phyloP scores from a whole-genome alignment of 768 basidiomycete species.

The Lyophyllum decastes region DNA sequence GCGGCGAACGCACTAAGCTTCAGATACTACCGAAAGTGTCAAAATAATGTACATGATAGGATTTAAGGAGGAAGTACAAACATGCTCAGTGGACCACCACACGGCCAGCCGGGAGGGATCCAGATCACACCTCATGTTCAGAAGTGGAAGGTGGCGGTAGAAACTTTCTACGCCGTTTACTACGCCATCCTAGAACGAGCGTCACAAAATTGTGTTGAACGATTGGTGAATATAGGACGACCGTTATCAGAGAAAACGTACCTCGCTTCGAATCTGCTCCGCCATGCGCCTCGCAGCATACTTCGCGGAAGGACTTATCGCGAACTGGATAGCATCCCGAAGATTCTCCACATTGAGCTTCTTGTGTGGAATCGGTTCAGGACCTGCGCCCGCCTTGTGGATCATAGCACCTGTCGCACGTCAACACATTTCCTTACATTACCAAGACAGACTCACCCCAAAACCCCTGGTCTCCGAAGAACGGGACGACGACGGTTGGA shows the following conservation, averaged over 20 bases:
- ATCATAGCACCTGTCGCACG: slow-evolving; percentile 56
- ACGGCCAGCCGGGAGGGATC: slow-evolving; percentile 50
- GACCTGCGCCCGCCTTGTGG: slow-evolving; percentile 60
- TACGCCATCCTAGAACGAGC: slow-evolving; percentile 43
- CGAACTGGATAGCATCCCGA: slow-evolving; percentile 52
- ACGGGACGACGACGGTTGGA: slow-evolving; percentile 64
- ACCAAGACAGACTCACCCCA: slow-evolving; percentile 38
- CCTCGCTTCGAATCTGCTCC: slow-evolving; percentile 51
- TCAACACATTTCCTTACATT: slow-evolving; percentile 12
- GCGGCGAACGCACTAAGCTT: slow-evolving; percentile 8
- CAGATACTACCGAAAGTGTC: not conserved
- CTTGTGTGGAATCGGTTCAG: slow-evolving; percentile 58
- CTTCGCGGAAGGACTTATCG: slow-evolving; percentile 46
- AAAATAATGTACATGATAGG: not conserved
- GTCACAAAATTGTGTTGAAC: not conserved
- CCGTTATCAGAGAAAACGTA: slow-evolving; percentile 19
- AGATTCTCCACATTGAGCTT: slow-evolving; percentile 49
- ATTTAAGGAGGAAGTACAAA: slow-evolving; percentile 18
- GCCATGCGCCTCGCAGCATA: slow-evolving; percentile 50
- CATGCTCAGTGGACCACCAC: slow-evolving; percentile 60
- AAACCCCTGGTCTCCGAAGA: slow-evolving; percentile 67
- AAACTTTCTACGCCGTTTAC: slow-evolving; percentile 52
- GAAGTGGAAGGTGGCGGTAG: slow-evolving; percentile 58
- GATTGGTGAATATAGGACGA: too few species aligned
- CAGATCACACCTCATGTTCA: slow-evolving; percentile 66